Evolutionary conservation across 2,329 filamentous ascomycete species (phyloP).

Genomic region (Penicillium sp.): DNA sequence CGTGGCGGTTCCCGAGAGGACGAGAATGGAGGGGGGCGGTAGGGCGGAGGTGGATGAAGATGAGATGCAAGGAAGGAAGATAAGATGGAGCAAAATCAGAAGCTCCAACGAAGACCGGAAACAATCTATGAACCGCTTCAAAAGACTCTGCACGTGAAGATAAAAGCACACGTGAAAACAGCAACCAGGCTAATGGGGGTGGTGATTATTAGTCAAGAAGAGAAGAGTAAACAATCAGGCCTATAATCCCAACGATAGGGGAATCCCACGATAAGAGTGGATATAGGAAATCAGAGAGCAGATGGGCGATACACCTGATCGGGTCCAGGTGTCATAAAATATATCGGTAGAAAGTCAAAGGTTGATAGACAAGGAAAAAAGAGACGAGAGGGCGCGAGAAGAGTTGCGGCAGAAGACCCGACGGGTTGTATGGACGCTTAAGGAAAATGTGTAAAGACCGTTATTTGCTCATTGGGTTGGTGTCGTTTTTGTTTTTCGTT

Average conservation of each 20-base stretch:
- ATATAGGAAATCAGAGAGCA: conserved; percentile 18
- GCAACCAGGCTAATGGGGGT: conserved; percentile 40
- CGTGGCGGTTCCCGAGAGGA: conserved; percentile 25
- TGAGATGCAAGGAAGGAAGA: conserved; percentile 17
- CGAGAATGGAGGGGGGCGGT: neutral
- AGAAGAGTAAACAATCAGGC: conserved; percentile 27
- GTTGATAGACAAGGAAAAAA: conserved; percentile 33
- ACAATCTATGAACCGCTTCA: conserved; percentile 36
- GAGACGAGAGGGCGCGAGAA: conserved; percentile 31
- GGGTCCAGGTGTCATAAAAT: conserved; percentile 30
- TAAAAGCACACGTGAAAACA: conserved; percentile 28
- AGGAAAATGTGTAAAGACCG: conserved; percentile 47
- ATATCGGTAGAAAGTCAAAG: conserved; percentile 33
- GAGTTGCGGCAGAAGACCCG: conserved; percentile 37
- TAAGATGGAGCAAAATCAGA: conserved; percentile 18
- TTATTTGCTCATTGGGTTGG: conserved; percentile 50
- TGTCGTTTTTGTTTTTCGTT: conserved; percentile 42
- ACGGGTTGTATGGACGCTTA: conserved; percentile 37
- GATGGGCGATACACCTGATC: conserved; percentile 8
- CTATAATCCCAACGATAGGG: conserved; percentile 30
- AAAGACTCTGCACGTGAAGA: conserved; percentile 22
- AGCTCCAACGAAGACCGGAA: conserved; percentile 23
- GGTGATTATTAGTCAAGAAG: conserved; percentile 36
- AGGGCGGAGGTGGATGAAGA: conserved; percentile 9
- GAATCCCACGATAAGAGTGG: conserved; percentile 27